Percentiles rank a stretch among this genome's conserved stretches.
phyloP scores from a whole-genome alignment of 768 basidiomycete species.

The Leccinum sublutescens region DNA sequence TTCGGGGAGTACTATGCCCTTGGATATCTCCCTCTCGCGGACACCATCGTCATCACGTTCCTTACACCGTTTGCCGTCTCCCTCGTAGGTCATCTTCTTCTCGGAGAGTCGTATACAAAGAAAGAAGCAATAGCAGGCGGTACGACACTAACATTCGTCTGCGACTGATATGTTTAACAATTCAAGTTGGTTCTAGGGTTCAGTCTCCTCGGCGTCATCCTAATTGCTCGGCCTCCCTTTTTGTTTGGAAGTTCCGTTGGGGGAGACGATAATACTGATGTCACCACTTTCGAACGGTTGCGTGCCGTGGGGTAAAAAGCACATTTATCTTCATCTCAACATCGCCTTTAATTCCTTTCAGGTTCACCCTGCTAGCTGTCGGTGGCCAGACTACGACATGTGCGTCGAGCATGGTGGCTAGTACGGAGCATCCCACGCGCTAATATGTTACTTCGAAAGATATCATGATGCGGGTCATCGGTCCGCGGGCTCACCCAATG shows the following conservation, averaged over 20 bases:
- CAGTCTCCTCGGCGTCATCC: constrained; percentile 72
- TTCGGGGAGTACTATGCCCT: constrained; percentile 71
- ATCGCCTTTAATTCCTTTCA: constrained; percentile 22
- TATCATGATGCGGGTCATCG: constrained; percentile 62
- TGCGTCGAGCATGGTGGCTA: constrained; percentile 35
- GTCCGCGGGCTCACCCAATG: constrained; percentile 70
- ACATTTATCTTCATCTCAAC: neutral
- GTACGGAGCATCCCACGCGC: neutral
- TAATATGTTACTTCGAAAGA: constrained; percentile 30
- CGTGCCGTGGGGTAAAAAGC: constrained; percentile 54
- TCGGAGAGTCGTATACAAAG: constrained; percentile 57
- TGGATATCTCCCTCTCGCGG: constrained; percentile 73
- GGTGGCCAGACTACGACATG: constrained; percentile 66
- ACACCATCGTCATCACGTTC: constrained; percentile 77
- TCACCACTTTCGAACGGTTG: constrained; percentile 41
- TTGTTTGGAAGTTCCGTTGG: constrained; percentile 52
- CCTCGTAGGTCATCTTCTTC: constrained; percentile 56
- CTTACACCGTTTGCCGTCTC: constrained; percentile 66
- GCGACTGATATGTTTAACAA: neutral
- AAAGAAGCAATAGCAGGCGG: constrained; percentile 57
- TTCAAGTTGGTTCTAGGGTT: constrained; percentile 38
- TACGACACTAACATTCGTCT: constrained; percentile 18
- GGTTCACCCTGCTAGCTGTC: constrained; percentile 65
- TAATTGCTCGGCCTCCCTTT: constrained; percentile 76
- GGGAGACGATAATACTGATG: constrained; percentile 1